phyloP scores from a whole-genome alignment of 805 yeast species.

The Clavispora phyllophila region DNA sequence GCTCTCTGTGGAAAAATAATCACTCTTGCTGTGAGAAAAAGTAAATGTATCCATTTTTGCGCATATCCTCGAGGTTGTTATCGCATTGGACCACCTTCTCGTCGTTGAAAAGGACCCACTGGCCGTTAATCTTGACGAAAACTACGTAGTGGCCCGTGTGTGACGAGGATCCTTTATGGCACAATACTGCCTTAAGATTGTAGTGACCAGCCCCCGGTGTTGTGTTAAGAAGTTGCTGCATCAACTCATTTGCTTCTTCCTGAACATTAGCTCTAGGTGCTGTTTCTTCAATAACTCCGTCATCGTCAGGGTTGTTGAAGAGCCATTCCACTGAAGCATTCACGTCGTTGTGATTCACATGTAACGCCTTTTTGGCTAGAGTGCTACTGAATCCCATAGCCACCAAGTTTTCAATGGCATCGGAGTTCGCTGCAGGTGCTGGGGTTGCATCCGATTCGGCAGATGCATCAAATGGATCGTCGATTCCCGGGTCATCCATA shows the following conservation, averaged over 20 bases:
- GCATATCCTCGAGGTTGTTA: constrained; percentile 38
- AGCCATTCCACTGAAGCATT: constrained; percentile 90
- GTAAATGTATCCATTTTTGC: constrained; percentile 45
- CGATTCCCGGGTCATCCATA: constrained; percentile 79
- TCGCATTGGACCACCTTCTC: constrained; percentile 73
- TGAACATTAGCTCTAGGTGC: constrained; percentile 25
- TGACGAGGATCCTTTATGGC: constrained; percentile 86
- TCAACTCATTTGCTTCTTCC: constrained; percentile 15
- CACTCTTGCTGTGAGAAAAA: constrained; percentile 21
- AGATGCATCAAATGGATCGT: constrained; percentile 46
- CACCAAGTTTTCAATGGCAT: constrained; percentile 42
- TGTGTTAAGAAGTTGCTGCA: constrained; percentile 8
- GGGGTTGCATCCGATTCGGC: constrained; percentile 18
- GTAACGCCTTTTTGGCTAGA: constrained; percentile 69
- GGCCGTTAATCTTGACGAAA: constrained; percentile 46
- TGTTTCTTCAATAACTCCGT: constrained; percentile 45
- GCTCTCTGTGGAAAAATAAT: background rate
- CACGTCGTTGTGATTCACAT: constrained; percentile 52
- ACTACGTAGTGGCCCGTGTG: constrained; percentile 93
- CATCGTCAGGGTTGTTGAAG: constrained; percentile 74
- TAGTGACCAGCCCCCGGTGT: constrained; percentile 31
- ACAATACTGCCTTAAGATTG: constrained; percentile 57
- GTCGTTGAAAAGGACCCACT: constrained; percentile 83
- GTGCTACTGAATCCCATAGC: constrained; percentile 75
- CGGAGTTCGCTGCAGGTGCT: constrained; percentile 15